Evolutionary conservation across 108 stramenopile species (phyloP), one percentile per base, ranked within the genome.

Genomic region (Cylindrotheca fusiformis): DNA sequence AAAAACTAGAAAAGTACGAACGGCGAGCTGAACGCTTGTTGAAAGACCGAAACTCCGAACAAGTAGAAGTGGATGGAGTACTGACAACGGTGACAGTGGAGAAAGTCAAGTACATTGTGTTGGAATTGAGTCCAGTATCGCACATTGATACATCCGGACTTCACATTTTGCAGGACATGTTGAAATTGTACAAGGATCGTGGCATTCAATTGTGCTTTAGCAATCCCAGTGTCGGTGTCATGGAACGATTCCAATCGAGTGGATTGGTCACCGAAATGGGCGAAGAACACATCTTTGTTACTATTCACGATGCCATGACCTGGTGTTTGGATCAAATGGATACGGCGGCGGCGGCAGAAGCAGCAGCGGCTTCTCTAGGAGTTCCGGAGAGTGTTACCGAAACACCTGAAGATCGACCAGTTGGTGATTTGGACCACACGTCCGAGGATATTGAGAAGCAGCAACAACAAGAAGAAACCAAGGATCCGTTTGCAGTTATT

Each of bases 101-200:
- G 19, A 52, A 41, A 6, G 50, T 78, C 29, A 55, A 62, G 32
- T 84, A 55, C 51, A 44, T 84, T 22, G 52, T 84, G 30, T 24
- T 84, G 1, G 83, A 84, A n/a, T 45, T 84, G 69, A 71, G 48
- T 17, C 67, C 83, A 2, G 73, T 75, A 2, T 56, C 61, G 18
- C 70, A 69, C 51, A 46, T 84, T 44, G 83, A 84, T 49, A 74
- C 79, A 18, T 78, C 70, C 36, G 83, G 76, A 21, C 48, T 84
- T 3, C 76, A 80, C 51, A 67, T 75, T 23, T 32, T 84, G 30
- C 12, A 60, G 12, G 79, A 80, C 29, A 68, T 80, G 76, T 48
- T 48, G 56, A 27, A 52, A 6, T 75, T 24, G 26, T 71, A 74
- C 52, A 32, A 48, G 21, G 29, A 52, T 26, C 44, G 60, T 4